These are phyloP conservation scores for Claviceps lovelessii DNA, from an alignment of 2,329 filamentous ascomycete species.

Conservation along the genomic window DNA sequence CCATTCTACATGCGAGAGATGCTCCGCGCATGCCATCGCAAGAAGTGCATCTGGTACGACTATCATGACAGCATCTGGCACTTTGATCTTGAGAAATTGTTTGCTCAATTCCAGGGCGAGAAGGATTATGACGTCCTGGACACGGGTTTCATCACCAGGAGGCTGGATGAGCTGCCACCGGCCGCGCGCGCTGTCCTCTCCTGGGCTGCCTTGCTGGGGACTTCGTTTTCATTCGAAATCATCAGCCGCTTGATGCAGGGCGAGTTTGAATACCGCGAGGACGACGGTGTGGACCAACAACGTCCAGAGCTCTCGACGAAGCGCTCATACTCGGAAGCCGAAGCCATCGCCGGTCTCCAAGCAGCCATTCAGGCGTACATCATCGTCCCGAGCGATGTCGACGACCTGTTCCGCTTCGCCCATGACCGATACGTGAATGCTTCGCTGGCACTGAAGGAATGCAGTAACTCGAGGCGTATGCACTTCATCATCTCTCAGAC, in stretches of 20 bases:
- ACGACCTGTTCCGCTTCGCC: conserved; percentile 76
- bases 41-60: conserved; percentile 81
- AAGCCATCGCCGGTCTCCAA: conserved; percentile 67
- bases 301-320: conserved; percentile 9
- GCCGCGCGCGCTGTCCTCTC: conserved; percentile 66
- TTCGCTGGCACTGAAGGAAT: conserved; percentile 53
- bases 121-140: conserved; percentile 68
- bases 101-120: conserved; percentile 68
- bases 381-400: conserved; percentile 65
- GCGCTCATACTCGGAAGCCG: conserved; percentile 42
- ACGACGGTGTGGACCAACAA: conserved; percentile 23
- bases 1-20: conserved; percentile 88
- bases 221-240: conserved; percentile 69
- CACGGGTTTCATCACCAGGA: conserved; percentile 65
- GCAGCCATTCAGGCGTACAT: conserved; percentile 67
- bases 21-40: conserved; percentile 72
- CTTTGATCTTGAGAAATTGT: conserved; percentile 73
- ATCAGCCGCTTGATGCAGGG: conserved; percentile 64
- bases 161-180: conserved; percentile 60
- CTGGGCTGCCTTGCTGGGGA: conserved; percentile 76
- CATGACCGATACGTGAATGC: conserved; percentile 80
- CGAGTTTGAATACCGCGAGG: conserved; percentile 49
- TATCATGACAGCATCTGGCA: conserved; percentile 73
- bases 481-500: conserved; percentile 79
- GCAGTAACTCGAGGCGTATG: conserved; percentile 56